Evolutionary conservation across 805 yeast species (phyloP), one percentile per base, ranked within the genome.

Genomic region (Zygosaccharomyces siamensis): DNA sequence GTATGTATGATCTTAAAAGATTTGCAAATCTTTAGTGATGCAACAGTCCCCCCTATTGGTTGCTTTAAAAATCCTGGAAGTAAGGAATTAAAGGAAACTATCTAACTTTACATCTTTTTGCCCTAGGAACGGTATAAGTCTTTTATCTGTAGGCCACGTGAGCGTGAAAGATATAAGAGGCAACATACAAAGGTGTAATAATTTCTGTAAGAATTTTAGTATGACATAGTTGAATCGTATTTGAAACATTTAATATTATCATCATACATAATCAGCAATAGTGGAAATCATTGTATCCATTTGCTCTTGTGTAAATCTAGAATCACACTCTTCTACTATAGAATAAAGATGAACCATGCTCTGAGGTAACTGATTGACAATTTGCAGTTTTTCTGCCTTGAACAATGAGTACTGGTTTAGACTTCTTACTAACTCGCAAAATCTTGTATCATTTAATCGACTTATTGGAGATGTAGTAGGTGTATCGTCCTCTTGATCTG

Each of bases 261-360:
- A 33, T 33, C 21, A 33, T 33, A 47, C 37, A 47, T 76, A 70
- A 35, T 73, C 73, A n/a, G 68, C 59, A 16, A 88, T 73, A 44
- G 81, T 74, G 4, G 70, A 77, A 27, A 92, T 54, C 2, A 92
- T 76, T 3, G 72, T 70, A 40, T 80, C 77, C 43, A 86, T 74
- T 51, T 82, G 75, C 1, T 79, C 84, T 50, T 86, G 87, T n/a
- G 71, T 69, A 58, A 89, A 84, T 57, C 99, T 74, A 52, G 80
- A 81, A 57, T 92, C 99, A 66, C 96, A 92, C 62, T 93, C 98
- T 62, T 92, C 99, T 1, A 92, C 81, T 26, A 92, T 70, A 0
- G 93, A 76, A 63, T 81, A 89, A 45, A 92, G 72, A 32, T 80
- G 83, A 10, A 90, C 97, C 73, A 88, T 70, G 4, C 88, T 79